Conservation (phyloP, 106 monocot genomes). For the Narthecium ossifragum region DNA sequence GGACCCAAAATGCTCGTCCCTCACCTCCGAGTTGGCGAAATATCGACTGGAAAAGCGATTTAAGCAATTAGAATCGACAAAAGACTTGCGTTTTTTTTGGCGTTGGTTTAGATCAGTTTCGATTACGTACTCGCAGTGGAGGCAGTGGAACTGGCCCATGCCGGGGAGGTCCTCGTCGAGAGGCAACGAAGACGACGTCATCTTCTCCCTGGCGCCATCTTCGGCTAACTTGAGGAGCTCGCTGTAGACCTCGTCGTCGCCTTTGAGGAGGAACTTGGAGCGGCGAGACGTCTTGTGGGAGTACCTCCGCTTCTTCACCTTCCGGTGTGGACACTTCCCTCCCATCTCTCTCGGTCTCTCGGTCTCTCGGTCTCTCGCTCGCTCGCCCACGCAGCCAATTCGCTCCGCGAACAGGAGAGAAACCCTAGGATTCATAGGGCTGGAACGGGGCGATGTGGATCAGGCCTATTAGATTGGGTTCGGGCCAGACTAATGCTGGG, state of each 20-base stretch:
- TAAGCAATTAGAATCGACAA: too few relatives aligned
- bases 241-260: slow-evolving; percentile 70
- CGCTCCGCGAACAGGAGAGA: too few relatives aligned
- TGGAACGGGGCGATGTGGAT: too few relatives aligned
- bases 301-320: slow-evolving; percentile 85
- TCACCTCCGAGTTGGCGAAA: slow-evolving; percentile 63
- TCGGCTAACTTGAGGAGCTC: slow-evolving; percentile 68
- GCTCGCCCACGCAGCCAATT: too few relatives aligned
- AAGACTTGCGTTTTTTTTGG: too few relatives aligned
- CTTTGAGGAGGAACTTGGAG: slow-evolving; percentile 81
- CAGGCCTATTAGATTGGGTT: too few relatives aligned
- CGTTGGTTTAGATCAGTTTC: too few relatives aligned
- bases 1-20: slow-evolving; percentile 59
- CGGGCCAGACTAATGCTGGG: too few relatives aligned
- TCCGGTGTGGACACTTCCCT: slow-evolving; percentile 93
- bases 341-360: slow-evolving; percentile 48
- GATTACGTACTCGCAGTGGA: slow-evolving; percentile 91
- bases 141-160: slow-evolving; percentile 97
- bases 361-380: too few relatives aligned
- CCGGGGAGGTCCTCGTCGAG: slow-evolving; percentile 81
- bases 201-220: slow-evolving; percentile 27
- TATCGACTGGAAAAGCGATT: slow-evolving; percentile 67
- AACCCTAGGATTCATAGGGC: too few relatives aligned
- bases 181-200: too few relatives aligned
- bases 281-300: slow-evolving; percentile 84